Percentiles rank a stretch among this genome's conserved stretches.
Evolutionary conservation across 805 yeast genomes (phyloP).

Genomic region (Cyberlindnera xylosilytica): DNA sequence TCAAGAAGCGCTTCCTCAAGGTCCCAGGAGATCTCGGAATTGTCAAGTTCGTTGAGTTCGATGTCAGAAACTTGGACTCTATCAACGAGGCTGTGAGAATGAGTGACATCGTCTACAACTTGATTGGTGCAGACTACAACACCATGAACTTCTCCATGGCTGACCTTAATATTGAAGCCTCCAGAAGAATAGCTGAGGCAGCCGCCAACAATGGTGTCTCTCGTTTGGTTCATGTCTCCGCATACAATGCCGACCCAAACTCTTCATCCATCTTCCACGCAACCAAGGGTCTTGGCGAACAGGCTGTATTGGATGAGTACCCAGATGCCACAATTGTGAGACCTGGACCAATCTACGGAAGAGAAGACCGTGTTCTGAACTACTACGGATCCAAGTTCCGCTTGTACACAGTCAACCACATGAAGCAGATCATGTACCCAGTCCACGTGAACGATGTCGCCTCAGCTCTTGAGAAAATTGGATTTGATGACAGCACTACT

Average conservation of each 20-base stretch:
- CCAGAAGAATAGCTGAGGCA: constrained; percentile 74
- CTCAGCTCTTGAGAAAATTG: constrained; percentile 71
- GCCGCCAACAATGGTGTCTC: constrained; percentile 68
- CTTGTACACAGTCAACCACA: constrained; percentile 64
- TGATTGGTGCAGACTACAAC: constrained; percentile 70
- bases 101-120: constrained; percentile 79
- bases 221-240: constrained; percentile 73
- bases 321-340: constrained; percentile 84
- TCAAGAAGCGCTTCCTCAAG: constrained; percentile 73
- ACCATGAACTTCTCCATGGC: constrained; percentile 82
- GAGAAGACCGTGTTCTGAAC: constrained; percentile 68
- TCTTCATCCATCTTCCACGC: constrained; percentile 71
- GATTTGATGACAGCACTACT: constrained; percentile 74
- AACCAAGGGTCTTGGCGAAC: constrained; percentile 78
- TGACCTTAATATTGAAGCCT: constrained; percentile 76
- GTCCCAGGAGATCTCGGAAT: constrained; percentile 87
- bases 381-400: constrained; percentile 52
- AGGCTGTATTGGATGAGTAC: constrained; percentile 57
- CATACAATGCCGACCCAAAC: constrained; percentile 68
- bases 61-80: constrained; percentile 70
- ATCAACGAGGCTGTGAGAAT: constrained; percentile 75
- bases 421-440: constrained; percentile 62
- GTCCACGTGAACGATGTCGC: constrained; percentile 80
- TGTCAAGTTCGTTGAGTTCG: constrained; percentile 79
- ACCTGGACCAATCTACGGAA: constrained; percentile 78